phyloP scores from a whole-genome alignment of 2,329 filamentous ascomycete species.

The Nemania sp. region DNA sequence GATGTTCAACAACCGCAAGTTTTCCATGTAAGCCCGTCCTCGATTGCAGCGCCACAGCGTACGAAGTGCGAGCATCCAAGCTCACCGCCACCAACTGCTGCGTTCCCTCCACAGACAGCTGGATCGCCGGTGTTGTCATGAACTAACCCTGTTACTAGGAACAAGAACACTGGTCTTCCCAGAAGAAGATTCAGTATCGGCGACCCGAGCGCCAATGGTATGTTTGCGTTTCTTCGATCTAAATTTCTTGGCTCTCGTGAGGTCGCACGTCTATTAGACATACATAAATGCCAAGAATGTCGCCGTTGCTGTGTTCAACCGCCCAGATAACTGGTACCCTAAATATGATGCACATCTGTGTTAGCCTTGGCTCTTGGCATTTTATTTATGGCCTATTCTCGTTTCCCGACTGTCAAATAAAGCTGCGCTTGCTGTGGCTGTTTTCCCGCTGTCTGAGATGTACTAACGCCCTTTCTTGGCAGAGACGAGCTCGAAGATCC shows the following conservation, averaged over 20 bases:
- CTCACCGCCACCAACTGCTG: no score
- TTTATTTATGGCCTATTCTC: constrained; percentile 24
- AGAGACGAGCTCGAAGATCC: constrained; percentile 84
- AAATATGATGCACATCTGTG: constrained; percentile 26
- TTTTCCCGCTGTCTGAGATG: constrained; percentile 1
- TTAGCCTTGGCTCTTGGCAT: constrained; percentile 38
- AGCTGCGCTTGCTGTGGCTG: constrained; percentile 14
- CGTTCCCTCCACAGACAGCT: no score
- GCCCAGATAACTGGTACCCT: constrained; percentile 7
- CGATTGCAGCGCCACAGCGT: background rate
- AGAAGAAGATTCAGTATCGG: constrained; percentile 63
- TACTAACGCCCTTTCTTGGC: constrained; percentile 35
- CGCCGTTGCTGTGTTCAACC: constrained; percentile 12
- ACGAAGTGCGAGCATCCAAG: no score
- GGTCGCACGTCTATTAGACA: constrained; percentile 25
- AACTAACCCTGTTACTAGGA: constrained; percentile 39
- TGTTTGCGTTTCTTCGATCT: constrained; percentile 31
- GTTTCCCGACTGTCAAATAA: background rate
- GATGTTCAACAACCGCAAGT: constrained; percentile 63
- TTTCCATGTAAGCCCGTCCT: constrained; percentile 54
- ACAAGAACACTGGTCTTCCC: constrained; percentile 65
- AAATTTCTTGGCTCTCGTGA: constrained; percentile 10
- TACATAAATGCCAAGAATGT: constrained; percentile 30
- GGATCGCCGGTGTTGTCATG: background rate
- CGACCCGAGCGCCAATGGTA: constrained; percentile 61